phyloP scores from a whole-genome alignment of 192 early-diverging fungal genomes.

The Thamnidium elegans region DNA sequence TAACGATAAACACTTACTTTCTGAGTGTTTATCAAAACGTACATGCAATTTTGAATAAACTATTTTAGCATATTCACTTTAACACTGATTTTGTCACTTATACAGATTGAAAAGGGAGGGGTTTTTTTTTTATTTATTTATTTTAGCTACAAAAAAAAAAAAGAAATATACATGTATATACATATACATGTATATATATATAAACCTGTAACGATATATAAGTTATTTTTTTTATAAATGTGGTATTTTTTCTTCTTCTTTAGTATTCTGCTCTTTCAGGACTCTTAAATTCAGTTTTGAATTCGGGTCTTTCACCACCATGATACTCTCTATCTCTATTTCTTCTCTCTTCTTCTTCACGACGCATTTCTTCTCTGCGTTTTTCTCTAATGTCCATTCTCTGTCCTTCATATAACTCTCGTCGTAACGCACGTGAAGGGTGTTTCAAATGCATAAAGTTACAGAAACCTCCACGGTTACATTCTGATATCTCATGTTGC shows the following conservation, averaged over 20 bases:
- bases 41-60: not conserved
- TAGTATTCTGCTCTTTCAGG: not conserved
- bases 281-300: not conserved
- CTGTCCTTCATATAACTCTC: constrained; percentile 86
- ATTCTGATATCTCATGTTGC: constrained; percentile 93
- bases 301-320: not conserved
- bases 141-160: constrained; percentile 6
- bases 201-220: not conserved
- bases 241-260: not conserved
- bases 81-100: no score
- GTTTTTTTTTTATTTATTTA: not conserved
- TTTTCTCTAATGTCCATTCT: constrained; percentile 49
- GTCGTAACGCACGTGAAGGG: constrained; percentile 70
- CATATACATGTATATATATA: not conserved
- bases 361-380: constrained; percentile 36
- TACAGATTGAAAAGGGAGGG: no score
- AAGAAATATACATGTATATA: not conserved
- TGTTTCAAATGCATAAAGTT: constrained; percentile 99
- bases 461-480: constrained; percentile 94
- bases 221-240: not conserved
- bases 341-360: constrained; percentile 24
- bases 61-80: no score
- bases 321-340: constrained; percentile 9
- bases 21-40: no score
- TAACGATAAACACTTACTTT: no score